Evolutionary conservation across 768 basidiomycete species (phyloP).

Genomic region (Nevesoporus exiguus): DNA sequence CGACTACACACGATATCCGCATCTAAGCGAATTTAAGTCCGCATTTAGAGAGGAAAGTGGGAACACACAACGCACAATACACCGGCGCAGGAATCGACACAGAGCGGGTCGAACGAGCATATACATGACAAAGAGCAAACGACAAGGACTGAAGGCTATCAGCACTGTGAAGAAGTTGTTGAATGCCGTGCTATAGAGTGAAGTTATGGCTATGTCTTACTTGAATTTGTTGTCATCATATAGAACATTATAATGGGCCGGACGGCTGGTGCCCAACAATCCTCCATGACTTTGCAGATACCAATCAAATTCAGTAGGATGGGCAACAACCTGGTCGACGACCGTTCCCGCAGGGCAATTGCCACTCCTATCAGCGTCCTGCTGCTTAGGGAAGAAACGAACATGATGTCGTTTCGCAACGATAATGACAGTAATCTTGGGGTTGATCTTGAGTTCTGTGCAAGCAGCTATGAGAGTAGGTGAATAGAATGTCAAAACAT

Average conservation of each 20-base stretch:
- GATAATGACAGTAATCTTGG: conserved; percentile 71
- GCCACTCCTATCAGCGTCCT: conserved; percentile 59
- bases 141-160: conserved; percentile 68
- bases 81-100: conserved; percentile 83
- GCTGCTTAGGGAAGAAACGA: conserved; percentile 49
- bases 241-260: conserved; percentile 50
- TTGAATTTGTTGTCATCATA: conserved; percentile 57
- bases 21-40: conserved; percentile 40
- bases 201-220: conserved; percentile 28
- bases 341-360: conserved; percentile 80
- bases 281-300: conserved; percentile 78
- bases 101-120: conserved; percentile 74
- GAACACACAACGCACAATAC: conserved; percentile 53
- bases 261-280: conserved; percentile 70
- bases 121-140: conserved; percentile 77
- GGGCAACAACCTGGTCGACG: conserved; percentile 64
- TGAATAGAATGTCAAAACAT: conserved; percentile 1
- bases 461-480: conserved; percentile 53
- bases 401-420: conserved; percentile 62
- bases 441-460: conserved; percentile 49
- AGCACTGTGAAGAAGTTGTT: conserved; percentile 37
- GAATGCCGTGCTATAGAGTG: neutral
- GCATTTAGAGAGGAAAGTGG: neutral
- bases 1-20: conserved; percentile 75
- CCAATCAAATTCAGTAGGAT: conserved; percentile 74